phyloP scores from a whole-genome alignment of 495 filamentous ascomycete genomes.

The Xylaria palmicola region DNA sequence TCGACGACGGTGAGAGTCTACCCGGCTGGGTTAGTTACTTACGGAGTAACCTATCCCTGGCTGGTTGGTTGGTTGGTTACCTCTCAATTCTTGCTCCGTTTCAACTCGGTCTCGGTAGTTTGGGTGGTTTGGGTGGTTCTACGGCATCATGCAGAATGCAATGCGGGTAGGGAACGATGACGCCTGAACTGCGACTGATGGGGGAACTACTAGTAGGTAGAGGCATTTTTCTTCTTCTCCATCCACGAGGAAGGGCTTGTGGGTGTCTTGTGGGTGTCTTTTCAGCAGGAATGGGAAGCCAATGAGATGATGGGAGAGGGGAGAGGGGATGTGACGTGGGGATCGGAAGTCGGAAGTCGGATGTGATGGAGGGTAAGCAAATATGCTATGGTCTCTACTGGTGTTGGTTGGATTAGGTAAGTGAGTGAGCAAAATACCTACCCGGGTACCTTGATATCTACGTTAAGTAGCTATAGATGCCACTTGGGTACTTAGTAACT shows the following conservation, averaged over 20 bases:
- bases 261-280: not conserved
- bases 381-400: not conserved
- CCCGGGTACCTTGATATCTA: not conserved
- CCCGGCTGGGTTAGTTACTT: too few relatives aligned
- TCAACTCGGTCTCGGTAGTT: too few relatives aligned
- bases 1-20: too few relatives aligned
- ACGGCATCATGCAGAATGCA: too few relatives aligned
- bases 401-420: not conserved
- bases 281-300: slow-evolving; percentile 14
- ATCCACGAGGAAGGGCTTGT: not conserved
- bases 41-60: too few relatives aligned
- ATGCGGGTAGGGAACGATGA: slow-evolving; percentile 13
- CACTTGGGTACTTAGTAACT: too few relatives aligned
- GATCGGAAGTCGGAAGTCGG: slow-evolving; percentile 4
- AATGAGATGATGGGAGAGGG: too few relatives aligned
- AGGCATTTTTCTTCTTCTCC: not conserved
- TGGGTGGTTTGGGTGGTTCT: too few relatives aligned
- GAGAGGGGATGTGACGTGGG: not conserved
- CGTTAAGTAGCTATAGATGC: too few relatives aligned
- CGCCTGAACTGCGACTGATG: slow-evolving; percentile 10
- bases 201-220: not conserved
- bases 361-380: not conserved
- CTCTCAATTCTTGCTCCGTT: too few relatives aligned
- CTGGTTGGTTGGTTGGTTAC: too few relatives aligned
- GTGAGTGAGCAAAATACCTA: not conserved